phyloP scores from a whole-genome alignment of 2,329 filamentous ascomycete species.

The Penicillium expansum region DNA sequence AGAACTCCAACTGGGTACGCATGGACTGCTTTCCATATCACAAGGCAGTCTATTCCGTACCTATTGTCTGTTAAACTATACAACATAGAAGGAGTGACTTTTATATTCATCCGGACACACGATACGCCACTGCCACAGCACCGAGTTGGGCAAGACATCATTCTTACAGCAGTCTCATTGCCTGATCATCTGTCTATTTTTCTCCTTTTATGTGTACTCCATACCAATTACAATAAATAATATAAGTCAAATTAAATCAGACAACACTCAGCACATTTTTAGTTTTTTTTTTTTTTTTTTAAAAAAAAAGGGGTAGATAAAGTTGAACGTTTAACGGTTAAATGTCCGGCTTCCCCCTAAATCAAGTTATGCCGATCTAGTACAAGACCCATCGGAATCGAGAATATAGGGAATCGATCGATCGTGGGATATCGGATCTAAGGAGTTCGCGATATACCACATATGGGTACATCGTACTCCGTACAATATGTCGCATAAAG shows the following conservation, averaged over 20 bases:
- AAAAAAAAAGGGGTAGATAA: background rate
- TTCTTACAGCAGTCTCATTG: too few species aligned
- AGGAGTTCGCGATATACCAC: background rate
- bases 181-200: background rate
- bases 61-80: too few species aligned
- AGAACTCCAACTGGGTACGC: background rate
- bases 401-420: conserved; percentile 18
- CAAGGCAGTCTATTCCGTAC: background rate
- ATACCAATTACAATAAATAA: background rate
- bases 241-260: background rate
- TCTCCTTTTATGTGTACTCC: background rate
- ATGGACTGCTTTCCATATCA: background rate
- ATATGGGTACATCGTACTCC: background rate
- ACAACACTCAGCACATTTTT: too few species aligned
- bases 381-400: conserved; percentile 9
- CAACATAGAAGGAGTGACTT: background rate
- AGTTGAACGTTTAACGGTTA: background rate
- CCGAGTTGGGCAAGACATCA: background rate
- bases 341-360: background rate
- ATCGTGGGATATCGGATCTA: conserved; percentile 15
- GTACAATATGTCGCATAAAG: background rate
- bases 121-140: background rate
- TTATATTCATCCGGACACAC: background rate
- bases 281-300: too few species aligned
- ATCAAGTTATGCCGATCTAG: conserved; percentile 14